These are phyloP conservation scores for Xanthoconium separans DNA, from an alignment of 1,284 basidiomycete species.

Conservation along the genomic window DNA sequence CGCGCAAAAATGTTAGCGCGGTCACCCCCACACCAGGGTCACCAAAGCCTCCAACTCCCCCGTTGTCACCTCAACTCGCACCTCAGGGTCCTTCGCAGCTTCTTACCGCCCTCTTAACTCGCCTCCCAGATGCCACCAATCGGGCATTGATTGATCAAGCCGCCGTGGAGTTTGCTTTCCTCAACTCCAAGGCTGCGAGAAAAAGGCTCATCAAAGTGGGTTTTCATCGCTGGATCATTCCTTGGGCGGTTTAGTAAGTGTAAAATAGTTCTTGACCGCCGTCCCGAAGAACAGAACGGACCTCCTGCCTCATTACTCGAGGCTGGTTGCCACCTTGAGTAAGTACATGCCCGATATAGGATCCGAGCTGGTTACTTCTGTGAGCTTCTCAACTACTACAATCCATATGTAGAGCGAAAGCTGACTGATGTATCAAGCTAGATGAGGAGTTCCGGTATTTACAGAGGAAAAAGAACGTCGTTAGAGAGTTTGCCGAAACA, in stretches of 20 bases:
- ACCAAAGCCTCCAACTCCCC: constrained; percentile 60
- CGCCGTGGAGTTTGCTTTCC: constrained; percentile 93
- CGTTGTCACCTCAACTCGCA: constrained; percentile 63
- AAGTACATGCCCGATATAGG: constrained; percentile 95
- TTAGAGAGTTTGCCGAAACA: constrained; percentile 84
- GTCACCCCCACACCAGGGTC: constrained; percentile 67
- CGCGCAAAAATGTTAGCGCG: constrained; percentile 12
- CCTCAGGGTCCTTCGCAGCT: constrained; percentile 91
- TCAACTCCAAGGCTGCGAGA: constrained; percentile 94
- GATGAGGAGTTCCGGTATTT: constrained; percentile 97
- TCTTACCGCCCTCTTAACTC: constrained; percentile 88
- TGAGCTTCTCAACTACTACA: constrained; percentile 41
- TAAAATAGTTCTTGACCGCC: constrained; percentile 73
- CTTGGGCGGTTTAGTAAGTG: constrained; percentile 9
- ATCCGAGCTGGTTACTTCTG: constrained; percentile 74
- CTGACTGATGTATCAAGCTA: constrained; percentile 52
- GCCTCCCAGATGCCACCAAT: constrained; percentile 91
- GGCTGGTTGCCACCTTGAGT: constrained; percentile 85
- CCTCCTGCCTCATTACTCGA: constrained; percentile 90
- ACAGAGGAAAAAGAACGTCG: constrained; percentile 91
- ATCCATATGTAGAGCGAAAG: not conserved
- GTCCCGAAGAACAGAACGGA: constrained; percentile 90
- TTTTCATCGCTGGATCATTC: constrained; percentile 4
- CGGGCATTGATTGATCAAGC: constrained; percentile 91
- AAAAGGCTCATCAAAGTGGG: constrained; percentile 84